phyloP scores from a whole-genome alignment of 495 filamentous ascomycete species.

The Penicillium lagena region DNA sequence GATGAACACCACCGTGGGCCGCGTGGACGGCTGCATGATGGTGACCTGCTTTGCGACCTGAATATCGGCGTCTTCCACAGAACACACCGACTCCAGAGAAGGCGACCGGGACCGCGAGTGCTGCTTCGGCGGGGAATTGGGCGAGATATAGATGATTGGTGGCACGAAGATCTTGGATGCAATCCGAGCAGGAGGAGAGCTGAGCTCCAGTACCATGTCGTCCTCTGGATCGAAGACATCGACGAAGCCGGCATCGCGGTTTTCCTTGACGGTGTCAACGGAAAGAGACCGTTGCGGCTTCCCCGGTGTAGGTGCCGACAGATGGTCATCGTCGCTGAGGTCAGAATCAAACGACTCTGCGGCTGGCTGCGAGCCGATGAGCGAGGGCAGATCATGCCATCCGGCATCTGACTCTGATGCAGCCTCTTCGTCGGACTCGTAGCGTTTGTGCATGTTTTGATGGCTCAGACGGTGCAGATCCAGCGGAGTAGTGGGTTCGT shows the following conservation, averaged over 20 bases:
- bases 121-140: conserved; percentile 11
- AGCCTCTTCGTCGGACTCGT: conserved; percentile 41
- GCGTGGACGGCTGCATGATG: conserved; percentile 25
- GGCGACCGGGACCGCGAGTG: conserved; percentile 17
- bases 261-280: conserved; percentile 37
- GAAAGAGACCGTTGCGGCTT: conserved; percentile 32
- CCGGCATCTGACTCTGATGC: conserved; percentile 35
- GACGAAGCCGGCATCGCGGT: conserved; percentile 25
- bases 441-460: conserved; percentile 29
- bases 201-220: conserved; percentile 33
- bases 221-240: conserved; percentile 33
- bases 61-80: conserved; percentile 30
- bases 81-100: conserved; percentile 27
- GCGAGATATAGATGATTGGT: conserved; percentile 27
- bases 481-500: conserved; percentile 20
- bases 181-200: conserved; percentile 25
- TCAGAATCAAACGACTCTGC: conserved; percentile 21
- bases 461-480: conserved; percentile 31
- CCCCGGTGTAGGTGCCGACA: conserved; percentile 13
- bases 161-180: conserved; percentile 28
- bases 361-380: conserved; percentile 20
- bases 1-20: conserved; percentile 33
- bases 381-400: conserved; percentile 27
- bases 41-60: conserved; percentile 32
- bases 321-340: conserved; percentile 24